Conservation (phyloP, 108 stramenopile genomes). For the Cyclostephanos tholiformis region DNA sequence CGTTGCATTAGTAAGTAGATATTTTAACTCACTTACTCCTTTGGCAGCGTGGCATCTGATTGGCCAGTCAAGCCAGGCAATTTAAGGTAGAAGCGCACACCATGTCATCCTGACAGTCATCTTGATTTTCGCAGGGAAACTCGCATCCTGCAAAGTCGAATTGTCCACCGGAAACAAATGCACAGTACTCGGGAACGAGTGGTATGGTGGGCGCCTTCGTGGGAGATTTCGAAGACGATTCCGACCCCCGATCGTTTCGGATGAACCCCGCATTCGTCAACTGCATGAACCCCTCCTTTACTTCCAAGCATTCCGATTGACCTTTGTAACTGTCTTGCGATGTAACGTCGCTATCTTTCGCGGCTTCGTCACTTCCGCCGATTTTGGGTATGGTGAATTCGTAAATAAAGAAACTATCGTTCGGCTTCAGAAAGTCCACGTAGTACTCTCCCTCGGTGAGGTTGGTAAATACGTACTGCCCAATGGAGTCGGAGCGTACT, state of each 20-base stretch:
- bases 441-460: slow-evolving; percentile 34
- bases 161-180: background rate
- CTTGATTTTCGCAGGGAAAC: background rate
- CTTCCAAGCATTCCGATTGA: slow-evolving; percentile 16
- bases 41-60: too few relatives aligned
- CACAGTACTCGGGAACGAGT: background rate
- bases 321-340: background rate
- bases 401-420: slow-evolving; percentile 14
- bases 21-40: too few relatives aligned
- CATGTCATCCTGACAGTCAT: slow-evolving; percentile 1
- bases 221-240: background rate
- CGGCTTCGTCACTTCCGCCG: background rate
- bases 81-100: background rate
- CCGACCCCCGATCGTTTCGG: background rate
- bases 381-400: slow-evolving; percentile 24
- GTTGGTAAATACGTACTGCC: slow-evolving; percentile 30
- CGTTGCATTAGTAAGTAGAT: too few relatives aligned
- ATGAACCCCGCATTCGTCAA: slow-evolving; percentile 41
- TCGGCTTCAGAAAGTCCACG: slow-evolving; percentile 34
- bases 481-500: slow-evolving; percentile 4
- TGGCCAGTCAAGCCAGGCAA: background rate
- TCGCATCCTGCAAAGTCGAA: slow-evolving; percentile 1
- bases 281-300: slow-evolving; percentile 11
- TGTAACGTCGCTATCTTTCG: slow-evolving; percentile 30
- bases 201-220: background rate